phyloP scores from a whole-genome alignment of 176 grass and related monocot species.

The Chrysopogon serrulatus region DNA sequence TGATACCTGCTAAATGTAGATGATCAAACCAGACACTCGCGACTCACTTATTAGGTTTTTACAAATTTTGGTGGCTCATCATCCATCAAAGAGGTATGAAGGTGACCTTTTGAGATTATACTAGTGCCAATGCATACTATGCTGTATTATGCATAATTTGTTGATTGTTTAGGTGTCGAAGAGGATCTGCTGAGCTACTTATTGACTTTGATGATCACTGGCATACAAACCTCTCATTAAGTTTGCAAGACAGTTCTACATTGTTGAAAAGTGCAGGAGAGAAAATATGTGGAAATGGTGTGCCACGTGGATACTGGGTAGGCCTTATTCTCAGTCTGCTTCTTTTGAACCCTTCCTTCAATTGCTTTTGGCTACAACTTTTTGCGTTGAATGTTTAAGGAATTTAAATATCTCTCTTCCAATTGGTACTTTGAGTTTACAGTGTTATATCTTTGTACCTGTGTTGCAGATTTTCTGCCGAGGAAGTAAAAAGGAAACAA shows the following conservation, averaged over 20 bases:
- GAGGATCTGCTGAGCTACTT: slow-evolving; percentile 82
- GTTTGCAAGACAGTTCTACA: slow-evolving; percentile 42
- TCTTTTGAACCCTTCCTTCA: neutral
- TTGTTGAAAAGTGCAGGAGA: slow-evolving; percentile 47
- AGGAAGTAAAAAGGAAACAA: slow-evolving; percentile 89
- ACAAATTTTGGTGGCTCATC: slow-evolving; percentile 91
- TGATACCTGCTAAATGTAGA: slow-evolving; percentile 54
- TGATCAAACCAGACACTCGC: slow-evolving; percentile 78
- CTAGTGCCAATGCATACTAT: neutral
- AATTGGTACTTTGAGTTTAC: neutral
- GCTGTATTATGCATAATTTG: neutral
- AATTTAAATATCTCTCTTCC: neutral
- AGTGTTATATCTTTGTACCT: slow-evolving; percentile 17
- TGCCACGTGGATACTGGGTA: slow-evolving; percentile 96
- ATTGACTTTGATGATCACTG: slow-evolving; percentile 91
- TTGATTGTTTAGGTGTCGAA: slow-evolving; percentile 66
- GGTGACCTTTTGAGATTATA: slow-evolving; percentile 15
- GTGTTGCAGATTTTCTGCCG: slow-evolving; percentile 85
- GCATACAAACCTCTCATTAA: slow-evolving; percentile 64
- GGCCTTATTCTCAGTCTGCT: neutral
- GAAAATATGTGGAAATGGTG: slow-evolving; percentile 84
- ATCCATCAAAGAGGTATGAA: slow-evolving; percentile 92
- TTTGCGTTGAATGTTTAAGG: neutral
- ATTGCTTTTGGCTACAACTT: neutral
- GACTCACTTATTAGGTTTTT: slow-evolving; percentile 79